Evolutionary conservation across 768 basidiomycete species (phyloP).

Genomic region (Tylopilus plumbeoviolaceoides): DNA sequence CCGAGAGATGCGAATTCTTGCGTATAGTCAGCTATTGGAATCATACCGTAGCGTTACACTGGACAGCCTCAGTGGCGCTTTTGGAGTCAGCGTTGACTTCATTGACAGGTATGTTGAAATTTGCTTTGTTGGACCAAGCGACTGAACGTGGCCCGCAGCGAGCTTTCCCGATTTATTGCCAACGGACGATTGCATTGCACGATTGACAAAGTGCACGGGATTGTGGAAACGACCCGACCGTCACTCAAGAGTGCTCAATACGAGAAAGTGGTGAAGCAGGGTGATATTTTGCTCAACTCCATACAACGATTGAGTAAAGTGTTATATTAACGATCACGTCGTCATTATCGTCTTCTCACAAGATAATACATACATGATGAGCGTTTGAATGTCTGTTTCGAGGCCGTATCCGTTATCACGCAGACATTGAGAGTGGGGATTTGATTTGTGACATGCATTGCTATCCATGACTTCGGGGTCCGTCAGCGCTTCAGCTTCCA

Average conservation of each 20-base stretch:
- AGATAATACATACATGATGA: neutral
- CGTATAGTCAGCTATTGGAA: conserved; percentile 90
- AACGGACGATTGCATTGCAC: conserved; percentile 78
- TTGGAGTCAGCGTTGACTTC: conserved; percentile 86
- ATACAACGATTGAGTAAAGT: conserved; percentile 90
- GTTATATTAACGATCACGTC: conserved; percentile 42
- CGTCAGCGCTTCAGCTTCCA: neutral
- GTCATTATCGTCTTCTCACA: neutral
- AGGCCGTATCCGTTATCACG: neutral
- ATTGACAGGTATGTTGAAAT: conserved; percentile 67
- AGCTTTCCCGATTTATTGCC: conserved; percentile 90
- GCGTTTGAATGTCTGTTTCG: too few species aligned
- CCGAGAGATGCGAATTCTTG: conserved; percentile 93
- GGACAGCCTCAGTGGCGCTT: conserved; percentile 78
- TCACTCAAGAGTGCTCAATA: conserved; percentile 81
- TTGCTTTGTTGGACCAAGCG: neutral
- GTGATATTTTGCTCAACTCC: conserved; percentile 83
- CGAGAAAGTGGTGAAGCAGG: conserved; percentile 89
- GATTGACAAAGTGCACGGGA: conserved; percentile 92
- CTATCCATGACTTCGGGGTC: neutral
- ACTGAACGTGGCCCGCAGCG: conserved; percentile 43
- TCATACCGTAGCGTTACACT: conserved; percentile 87
- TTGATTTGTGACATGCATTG: neutral
- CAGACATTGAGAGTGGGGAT: too few species aligned
- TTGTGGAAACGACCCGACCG: conserved; percentile 86